Percentiles rank a stretch among this genome's conserved stretches.
These are phyloP conservation scores for Neofusicoccum laricinum DNA, from an alignment of 2,329 filamentous ascomycete genomes.

Conservation along the genomic window DNA sequence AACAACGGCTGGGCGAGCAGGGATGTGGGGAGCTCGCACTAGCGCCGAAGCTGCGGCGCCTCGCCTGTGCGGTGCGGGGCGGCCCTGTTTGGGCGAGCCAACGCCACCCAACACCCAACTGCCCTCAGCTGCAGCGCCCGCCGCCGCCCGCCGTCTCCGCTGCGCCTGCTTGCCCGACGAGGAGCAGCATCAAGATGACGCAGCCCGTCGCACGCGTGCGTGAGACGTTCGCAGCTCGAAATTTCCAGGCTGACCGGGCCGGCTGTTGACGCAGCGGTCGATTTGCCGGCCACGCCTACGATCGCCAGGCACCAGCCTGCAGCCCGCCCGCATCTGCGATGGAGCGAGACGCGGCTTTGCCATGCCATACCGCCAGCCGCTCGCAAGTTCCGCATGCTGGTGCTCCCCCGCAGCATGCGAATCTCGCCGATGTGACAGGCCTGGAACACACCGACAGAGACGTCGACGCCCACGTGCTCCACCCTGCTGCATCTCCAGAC, in stretches of 20 bases:
- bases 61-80: background rate
- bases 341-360: background rate
- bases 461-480: background rate
- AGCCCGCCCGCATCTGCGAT: background rate
- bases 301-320: slow-evolving; percentile 10
- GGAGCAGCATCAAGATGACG: slow-evolving; percentile 7
- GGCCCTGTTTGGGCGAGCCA: background rate
- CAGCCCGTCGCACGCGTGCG: background rate
- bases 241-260: background rate
- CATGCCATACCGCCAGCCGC: background rate
- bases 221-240: background rate
- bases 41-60: no score
- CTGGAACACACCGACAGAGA: background rate
- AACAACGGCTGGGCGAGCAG: background rate
- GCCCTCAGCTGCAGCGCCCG: background rate
- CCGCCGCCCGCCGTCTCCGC: background rate
- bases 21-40: background rate
- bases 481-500: background rate
- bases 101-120: background rate
- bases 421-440: background rate
- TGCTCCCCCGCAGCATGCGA: slow-evolving; percentile 1
- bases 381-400: background rate
- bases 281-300: background rate
- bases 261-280: no score
- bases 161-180: background rate